Evolutionary conservation across 2,329 filamentous ascomycete species (phyloP), one percentile per base, ranked within the genome.

Genomic region (Cylindrodendrum hubeiense): DNA sequence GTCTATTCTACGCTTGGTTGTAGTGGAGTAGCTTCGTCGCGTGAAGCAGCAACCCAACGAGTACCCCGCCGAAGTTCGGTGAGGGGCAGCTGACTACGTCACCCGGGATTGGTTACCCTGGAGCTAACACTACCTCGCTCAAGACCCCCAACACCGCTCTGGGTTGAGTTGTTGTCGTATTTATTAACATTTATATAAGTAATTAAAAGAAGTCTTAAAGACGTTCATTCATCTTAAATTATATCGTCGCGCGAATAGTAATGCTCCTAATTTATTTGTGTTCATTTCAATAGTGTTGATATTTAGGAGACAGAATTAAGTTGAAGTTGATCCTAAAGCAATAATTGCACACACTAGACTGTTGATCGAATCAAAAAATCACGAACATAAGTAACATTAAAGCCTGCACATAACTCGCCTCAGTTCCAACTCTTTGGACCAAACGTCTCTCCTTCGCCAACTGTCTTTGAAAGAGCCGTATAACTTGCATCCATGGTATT

Each of bases 401-500:
- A n/a, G 33, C 15, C n/a, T 39, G 37, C 37, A n/a, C 8, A 17
- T n/a, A 1, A 8, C 15, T 6, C 17, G 1, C 8, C 15, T 12
- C 44, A n/a, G n/a, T 43, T 83, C 86, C 86, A 89, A 22, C 67
- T 73, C 39, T 71, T 66, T 1, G 89, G 89, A 5, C 89, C 89
- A 78, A 91, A 91, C 0, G 78, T 88, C 75, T 86, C 73, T 0
- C 87, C 89, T 0, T 80, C 72, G 0, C 79, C 69, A 9, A 90
- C 61, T 2, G 80, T 79, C 28, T 79, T 78, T 75, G 86, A 83
- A 15, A 90, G 75, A 8, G 89, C 89, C 0, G 79, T 82, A 34
- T 82, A 84, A 65, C 80, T 69, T 10, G 80, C 83, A 71, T 91
- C 89, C 82, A 89, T 78, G 2, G 89, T 91, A n/a, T 81, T 76